Evolutionary conservation across 208 protist genomes (phyloP), one percentile per base, ranked within the genome.

Genomic region (Novymonas esmeraldas): DNA sequence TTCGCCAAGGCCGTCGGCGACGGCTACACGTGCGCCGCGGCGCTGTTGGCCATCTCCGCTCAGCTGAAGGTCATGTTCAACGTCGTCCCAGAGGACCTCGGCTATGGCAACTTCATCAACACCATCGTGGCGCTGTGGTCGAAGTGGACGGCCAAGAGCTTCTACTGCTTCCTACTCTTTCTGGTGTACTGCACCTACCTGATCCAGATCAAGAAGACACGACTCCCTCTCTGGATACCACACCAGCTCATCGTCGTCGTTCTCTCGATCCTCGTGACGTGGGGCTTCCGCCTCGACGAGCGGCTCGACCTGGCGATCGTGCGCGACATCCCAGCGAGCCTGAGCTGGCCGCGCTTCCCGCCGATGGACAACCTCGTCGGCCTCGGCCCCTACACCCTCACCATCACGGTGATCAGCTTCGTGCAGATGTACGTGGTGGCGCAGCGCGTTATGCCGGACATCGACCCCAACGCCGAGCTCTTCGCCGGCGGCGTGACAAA

Each of bases 161-260:
- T 87, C 51, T 81, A 79, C 74, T 74, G 67, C 74, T 84, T 87
- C 41, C 11, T 62, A 2, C 64, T 87, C 42, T 87, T 81, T 46
- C 45, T 77, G 46, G 49, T 67, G 16, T 87, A 87, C 66, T 74
- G 66, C 59, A 51, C 50, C 3, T 87, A 87, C 57, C 67, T 87
- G 28, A 77, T 82, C 44, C 68, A 76, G 34, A 75, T 87, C 58
- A 87, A 84, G 69, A 74, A 78, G 54, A 67, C 56, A 24, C 41
- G 41, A 29, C 63, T 87, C 56, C 81, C 81, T 0, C 39, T 79
- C 33, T 87, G 81, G 75, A 78, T 87, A 50, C 81, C 81, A 22
- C 81, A 87, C 52, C 81, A 83, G 75, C 78, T 87, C 34, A 84
- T 87, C 52, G 78, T 87, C 22, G 71, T 87, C 48, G 78, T 87